These are phyloP conservation scores for Aphanoascus verrucosus DNA, from an alignment of 2,329 filamentous ascomycete species.

Conservation along the genomic window DNA sequence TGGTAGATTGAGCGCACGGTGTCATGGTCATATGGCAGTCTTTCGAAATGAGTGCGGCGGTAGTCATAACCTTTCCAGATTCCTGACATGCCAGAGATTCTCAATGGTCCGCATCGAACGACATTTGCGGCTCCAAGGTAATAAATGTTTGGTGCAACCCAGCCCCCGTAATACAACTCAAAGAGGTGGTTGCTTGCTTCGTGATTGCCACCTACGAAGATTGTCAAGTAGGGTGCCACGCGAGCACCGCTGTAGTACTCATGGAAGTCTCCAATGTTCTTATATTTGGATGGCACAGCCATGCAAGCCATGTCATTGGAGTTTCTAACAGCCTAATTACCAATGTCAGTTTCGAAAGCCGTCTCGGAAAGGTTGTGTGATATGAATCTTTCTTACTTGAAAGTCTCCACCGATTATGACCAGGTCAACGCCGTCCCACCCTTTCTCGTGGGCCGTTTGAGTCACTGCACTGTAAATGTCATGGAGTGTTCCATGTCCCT, in stretches of 20 bases:
- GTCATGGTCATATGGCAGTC: constrained; percentile 67
- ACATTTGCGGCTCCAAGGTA: constrained; percentile 92
- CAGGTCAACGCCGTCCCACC: constrained; percentile 74
- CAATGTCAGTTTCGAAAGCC: constrained; percentile 11
- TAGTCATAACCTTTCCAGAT: constrained; percentile 95
- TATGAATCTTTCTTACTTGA: constrained; percentile 47
- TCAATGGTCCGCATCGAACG: constrained; percentile 66
- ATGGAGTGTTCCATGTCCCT: constrained; percentile 87
- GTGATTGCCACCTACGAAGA: constrained; percentile 92
- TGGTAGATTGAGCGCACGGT: constrained; percentile 82
- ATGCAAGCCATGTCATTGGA: constrained; percentile 77
- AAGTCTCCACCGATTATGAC: constrained; percentile 96
- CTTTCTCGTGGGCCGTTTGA: constrained; percentile 56
- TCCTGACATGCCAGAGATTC: constrained; percentile 81
- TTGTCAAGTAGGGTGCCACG: constrained; percentile 72
- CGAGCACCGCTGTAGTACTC: constrained; percentile 77
- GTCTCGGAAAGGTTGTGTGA: constrained; percentile 2
- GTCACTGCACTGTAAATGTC: constrained; percentile 77
- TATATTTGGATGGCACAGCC: constrained; percentile 81
- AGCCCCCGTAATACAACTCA: constrained; percentile 92
- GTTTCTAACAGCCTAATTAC: constrained; percentile 68
- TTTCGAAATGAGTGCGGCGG: constrained; percentile 68
- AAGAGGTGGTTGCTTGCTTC: constrained; percentile 83
- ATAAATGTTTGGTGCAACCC: constrained; percentile 95
- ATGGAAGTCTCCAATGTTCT: constrained; percentile 80